Base-by-base conservation (phyloP, 1,284 basidiomycete genomes). In the Ganoderma leucocontextum region DNA sequence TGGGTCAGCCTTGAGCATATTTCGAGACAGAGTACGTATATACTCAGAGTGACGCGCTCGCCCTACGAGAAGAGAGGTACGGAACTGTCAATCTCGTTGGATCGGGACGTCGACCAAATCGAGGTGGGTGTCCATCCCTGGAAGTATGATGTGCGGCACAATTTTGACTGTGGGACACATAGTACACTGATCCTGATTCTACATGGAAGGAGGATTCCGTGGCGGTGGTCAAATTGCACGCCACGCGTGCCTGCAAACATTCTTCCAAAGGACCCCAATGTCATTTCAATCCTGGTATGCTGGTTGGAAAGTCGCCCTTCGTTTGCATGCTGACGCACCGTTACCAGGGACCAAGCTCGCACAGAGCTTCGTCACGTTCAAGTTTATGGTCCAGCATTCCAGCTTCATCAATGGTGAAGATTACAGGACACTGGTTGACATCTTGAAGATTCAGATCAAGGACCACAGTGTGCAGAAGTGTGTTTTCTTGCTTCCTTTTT, bases 361-460 rank as follows among this genome's bases (percentile, higher is more conserved):
- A 9, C n/a, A 62, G 15, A 68, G 70, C 6, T 4, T 2, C 13
- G 53, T 75, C n/a, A 67, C 71, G 1, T 66, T 77, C 61, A 72
- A 66, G 22, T 74, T 77, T 22, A 6, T 67, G 6, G 33, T 39
- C 0, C 17, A 33, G 4, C 73, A 76, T 49, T 29, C 70, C 1
- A 73, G 73, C 25, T 73, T 66, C 67, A 1, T 17, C 22, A 64
- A 73, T 25, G 71, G 67, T 7, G 17, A 60, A 2, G 57, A 42
- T 5, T 77, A 76, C 63, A n/a, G 36, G 8, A 17, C 66, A 5
- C 44, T 76, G 1, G 19, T 74, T 8, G 33, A 22, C 2, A 33
- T 62, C 0, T 52, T 75, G 7, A 55, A 59, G 44, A 36, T 53
- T 2, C 42, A 73, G 41, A 68, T 72, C 22, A 12, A 5, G 22